Evolutionary conservation across 1,284 basidiomycete species (phyloP).

Genomic region (Fistulina hepatica): DNA sequence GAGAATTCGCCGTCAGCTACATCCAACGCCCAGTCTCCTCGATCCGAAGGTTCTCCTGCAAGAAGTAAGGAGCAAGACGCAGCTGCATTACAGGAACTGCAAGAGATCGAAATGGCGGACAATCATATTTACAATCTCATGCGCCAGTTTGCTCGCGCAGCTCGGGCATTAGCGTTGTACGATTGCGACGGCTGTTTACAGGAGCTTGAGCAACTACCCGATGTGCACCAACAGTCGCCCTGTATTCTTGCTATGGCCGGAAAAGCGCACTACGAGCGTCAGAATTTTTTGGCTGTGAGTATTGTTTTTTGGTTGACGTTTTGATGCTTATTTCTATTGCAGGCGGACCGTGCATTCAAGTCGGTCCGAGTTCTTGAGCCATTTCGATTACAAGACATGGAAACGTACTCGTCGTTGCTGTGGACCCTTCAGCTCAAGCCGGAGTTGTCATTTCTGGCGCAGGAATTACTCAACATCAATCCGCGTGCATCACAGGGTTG

Average conservation of each 20-base stretch:
- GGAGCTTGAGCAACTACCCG: slow-evolving; percentile 69
- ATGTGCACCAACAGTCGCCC: slow-evolving; percentile 61
- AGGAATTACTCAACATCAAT: slow-evolving; percentile 76
- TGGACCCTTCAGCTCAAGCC: slow-evolving; percentile 84
- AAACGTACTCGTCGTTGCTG: slow-evolving; percentile 85
- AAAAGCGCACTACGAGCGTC: slow-evolving; percentile 77
- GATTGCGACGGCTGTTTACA: slow-evolving; percentile 64
- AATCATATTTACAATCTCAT: slow-evolving; percentile 75
- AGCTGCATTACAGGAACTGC: slow-evolving; percentile 58
- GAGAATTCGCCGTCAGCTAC: slow-evolving; percentile 59
- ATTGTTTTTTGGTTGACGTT: slow-evolving; percentile 13
- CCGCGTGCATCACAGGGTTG: slow-evolving; percentile 79
- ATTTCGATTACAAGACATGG: slow-evolving; percentile 82
- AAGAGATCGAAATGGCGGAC: slow-evolving; percentile 65
- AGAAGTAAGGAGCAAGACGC: slow-evolving; percentile 53
- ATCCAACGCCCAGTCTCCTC: slow-evolving; percentile 46
- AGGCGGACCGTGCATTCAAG: slow-evolving; percentile 83
- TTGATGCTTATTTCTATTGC: slow-evolving; percentile 19
- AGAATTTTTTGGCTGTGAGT: slow-evolving; percentile 79
- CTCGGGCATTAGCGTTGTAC: slow-evolving; percentile 62
- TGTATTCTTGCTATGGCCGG: slow-evolving; percentile 76
- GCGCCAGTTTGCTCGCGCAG: slow-evolving; percentile 70
- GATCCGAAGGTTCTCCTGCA: slow-evolving; percentile 48
- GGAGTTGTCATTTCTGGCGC: slow-evolving; percentile 80
- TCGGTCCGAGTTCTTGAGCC: slow-evolving; percentile 73